Base-by-base conservation (phyloP, 2,329 filamentous ascomycete species). In the Dryadomyces quercus-mongolicae region DNA sequence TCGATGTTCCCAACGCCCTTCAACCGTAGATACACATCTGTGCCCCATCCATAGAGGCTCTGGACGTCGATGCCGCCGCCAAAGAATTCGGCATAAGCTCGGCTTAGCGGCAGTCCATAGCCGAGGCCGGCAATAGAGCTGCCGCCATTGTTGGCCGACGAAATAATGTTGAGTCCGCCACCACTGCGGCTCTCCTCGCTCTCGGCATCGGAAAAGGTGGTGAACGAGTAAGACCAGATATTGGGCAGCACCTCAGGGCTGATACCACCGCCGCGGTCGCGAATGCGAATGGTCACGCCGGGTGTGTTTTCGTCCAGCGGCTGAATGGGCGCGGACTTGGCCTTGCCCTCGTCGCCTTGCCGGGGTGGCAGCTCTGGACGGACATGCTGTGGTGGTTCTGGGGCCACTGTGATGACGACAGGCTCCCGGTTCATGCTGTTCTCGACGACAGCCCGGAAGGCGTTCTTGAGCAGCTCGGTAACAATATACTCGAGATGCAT, bases 401-500 rank as follows among this genome's bases (percentile, higher is more conserved):
- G 87, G 0, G 92, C 92, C 58, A 98, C 93, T 15, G 93, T 98
- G 57, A 97, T 84, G 60, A 95, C 88, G 44, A 98, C 77, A 1
- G 92, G 88, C 60, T 95, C 86, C 45, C 80, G 77, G 61, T 86
- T 85, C 63, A 81, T 84, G n/a, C 83, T 82, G 55, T 80, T 84
- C 69, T 98, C 93, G 10, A 97, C 84, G 0, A 89, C 94, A 4
- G 93, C 92, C 46, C 93, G 82, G 72, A 97, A 98, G 1, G 91
- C 88, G 65, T 98, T 98, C 70, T 98, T 98, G 56, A 98, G 78
- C 1, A 98, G 77, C 69, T 98, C 93, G 0, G 92, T 98, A 59
- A 96, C 81, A 60, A 98, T 96, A 68, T 98, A 98, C 69, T 97
- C 92, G 22, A 98, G 78, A 68, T 98, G 93, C 67, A 95, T 93